Base-by-base conservation (phyloP, 495 filamentous ascomycete genomes). In the Neurospora sp. region DNA sequence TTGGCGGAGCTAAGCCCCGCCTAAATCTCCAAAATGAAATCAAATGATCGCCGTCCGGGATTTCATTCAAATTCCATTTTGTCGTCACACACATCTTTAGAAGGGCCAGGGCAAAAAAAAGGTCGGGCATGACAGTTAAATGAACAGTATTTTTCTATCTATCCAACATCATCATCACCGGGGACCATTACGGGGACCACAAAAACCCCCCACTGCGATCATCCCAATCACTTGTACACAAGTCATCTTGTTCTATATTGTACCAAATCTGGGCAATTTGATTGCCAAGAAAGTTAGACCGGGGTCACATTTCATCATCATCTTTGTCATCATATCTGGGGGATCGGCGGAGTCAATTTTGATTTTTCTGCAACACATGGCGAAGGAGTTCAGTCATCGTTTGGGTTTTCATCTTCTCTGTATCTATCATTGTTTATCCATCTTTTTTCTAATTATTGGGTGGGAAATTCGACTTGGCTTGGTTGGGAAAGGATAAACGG, bases 1-100 rank as follows among this genome's bases (percentile, higher is more conserved):
- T 72, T 87, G 71, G 77, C 75, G 4, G 85, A 87, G 75, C 75
- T 87, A 48, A 59, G 72, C 53, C 53, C 53, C 53, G 53, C 40
- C 68, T 20, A 35, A 59, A 38, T 70, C 42, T 44, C 37, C 37
- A 53, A 69, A 20, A 41, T 27, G 40, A 69, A 39, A 38, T 41
- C 12, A 12, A 20, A 65, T 65, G 53, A 65, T 65, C 53, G 53
- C 53, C 53, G 27, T 35, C 53, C 27, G 27, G 35, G 16, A 70
- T 44, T 35, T 70, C 39, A 40, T 45, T 20, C 39, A 31, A 31
- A 40, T 35, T 70, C 20, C 39, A 70, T 31, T 27, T 70, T 70
- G 12, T 45, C 40, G 70, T 70, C 70, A 14, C 53, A 61, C 16
- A 14, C 53, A 65, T 65, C 53, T 9, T 65, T 35, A 35, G 27